Base-by-base conservation (phyloP, 1,284 basidiomycete species). In the Psilocybe mexicana region DNA sequence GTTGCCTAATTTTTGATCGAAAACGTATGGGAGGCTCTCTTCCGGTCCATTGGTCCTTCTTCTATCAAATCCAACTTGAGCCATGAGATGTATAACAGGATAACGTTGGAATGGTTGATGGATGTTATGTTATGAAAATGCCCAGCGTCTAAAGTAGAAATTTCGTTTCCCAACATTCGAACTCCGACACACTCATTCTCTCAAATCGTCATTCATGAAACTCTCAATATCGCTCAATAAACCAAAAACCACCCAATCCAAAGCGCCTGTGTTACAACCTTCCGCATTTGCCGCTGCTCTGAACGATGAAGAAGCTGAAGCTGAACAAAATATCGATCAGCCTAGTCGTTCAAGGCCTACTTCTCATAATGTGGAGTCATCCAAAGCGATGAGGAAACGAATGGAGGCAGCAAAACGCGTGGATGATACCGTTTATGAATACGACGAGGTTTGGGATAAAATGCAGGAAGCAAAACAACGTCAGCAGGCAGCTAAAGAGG, bases 381-480 rank as follows among this genome's bases (percentile, higher is more conserved):
- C 88, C 24, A 85, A 82, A 65, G 73, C 83, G 23, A 76, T 78
- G 71, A 82, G 79, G 76, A 87, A 86, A 69, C 81, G 81, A 60
- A 79, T 90, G 73, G 87, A 91, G 57, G 84, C 86, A 61, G 94
- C 95, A 68, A 83, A 87, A 75, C 80, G 81, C 62, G 76, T 95
- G 2, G 97, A 99, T 69, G 72, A 83, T 45, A 90, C 88, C 2
- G 90, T 97, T 7, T 99, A 92, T 72, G 89, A 98, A 74, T 99
- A 99, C 68, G 97, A 99, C 69, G 92, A 93, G 70, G 89, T 98
- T 5, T 99, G 91, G 83, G 97, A 99, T 68, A 85, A 83, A 64
- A 98, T 99, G 89, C 96, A 99, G 75, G 84, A 88, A 61, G 89
- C 87, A 1, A 93, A 95, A 73, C 78, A 79, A 61, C 77, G 78